Evolutionary conservation across 768 basidiomycete species (phyloP).

Genomic region (Clitopilus hobsonii): DNA sequence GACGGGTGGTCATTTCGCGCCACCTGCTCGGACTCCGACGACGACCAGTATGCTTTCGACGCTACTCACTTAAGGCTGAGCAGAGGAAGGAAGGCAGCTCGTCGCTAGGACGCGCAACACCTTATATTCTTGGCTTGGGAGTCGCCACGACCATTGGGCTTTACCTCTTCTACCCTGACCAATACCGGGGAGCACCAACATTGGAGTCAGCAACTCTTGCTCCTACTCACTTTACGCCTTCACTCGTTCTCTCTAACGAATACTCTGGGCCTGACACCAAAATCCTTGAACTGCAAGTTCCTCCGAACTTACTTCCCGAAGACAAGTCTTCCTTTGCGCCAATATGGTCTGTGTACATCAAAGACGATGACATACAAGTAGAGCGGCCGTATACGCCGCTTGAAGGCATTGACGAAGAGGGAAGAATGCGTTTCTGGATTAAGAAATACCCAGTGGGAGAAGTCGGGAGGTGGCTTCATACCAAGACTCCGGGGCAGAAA

Average conservation of each 20-base stretch:
- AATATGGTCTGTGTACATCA: constrained; percentile 77
- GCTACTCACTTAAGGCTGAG: background rate
- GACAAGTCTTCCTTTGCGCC: constrained; percentile 24
- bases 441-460: constrained; percentile 77
- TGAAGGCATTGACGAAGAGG: constrained; percentile 60
- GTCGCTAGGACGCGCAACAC: background rate
- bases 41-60: background rate
- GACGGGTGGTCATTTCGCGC: background rate
- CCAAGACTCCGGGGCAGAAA: constrained; percentile 57
- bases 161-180: constrained; percentile 51
- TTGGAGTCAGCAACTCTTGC: constrained; percentile 31
- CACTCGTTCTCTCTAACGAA: constrained; percentile 51
- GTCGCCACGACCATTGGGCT: constrained; percentile 27
- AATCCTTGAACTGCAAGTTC: constrained; percentile 57
- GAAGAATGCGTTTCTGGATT: constrained; percentile 74
- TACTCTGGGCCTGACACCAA: constrained; percentile 54
- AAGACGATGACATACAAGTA: constrained; percentile 86
- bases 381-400: constrained; percentile 84
- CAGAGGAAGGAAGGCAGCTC: background rate
- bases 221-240: constrained; percentile 54
- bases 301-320: constrained; percentile 34
- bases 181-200: constrained; percentile 40
- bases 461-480: constrained; percentile 79
- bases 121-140: constrained; percentile 4
- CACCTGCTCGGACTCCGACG: background rate